Percentiles rank a stretch among this genome's conserved stretches.
phyloP scores from a whole-genome alignment of 257 asterid species.

The Lycium barbarum region DNA sequence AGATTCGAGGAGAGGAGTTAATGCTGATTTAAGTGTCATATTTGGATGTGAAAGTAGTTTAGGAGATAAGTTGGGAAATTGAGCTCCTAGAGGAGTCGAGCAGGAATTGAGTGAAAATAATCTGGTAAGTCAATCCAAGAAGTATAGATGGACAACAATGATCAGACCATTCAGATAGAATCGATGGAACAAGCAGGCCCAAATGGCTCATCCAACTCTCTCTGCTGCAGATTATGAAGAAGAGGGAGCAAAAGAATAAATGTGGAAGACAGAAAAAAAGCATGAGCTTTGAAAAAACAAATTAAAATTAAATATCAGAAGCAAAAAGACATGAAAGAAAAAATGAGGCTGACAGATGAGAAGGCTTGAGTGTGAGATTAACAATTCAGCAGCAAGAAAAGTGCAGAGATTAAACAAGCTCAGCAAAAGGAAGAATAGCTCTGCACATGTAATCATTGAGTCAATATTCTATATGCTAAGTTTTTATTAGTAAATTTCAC shows the following conservation, averaged over 20 bases:
- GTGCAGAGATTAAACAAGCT: not conserved
- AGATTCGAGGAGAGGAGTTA: not conserved
- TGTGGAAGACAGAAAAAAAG: not conserved
- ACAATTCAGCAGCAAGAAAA: not conserved
- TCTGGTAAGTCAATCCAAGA: not conserved
- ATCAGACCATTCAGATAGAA: not conserved
- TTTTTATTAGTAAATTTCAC: not conserved
- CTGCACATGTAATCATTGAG: not conserved
- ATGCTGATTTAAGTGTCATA: not conserved
- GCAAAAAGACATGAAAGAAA: not conserved
- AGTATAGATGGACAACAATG: slow-evolving; percentile 16
- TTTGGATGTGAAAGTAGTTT: not conserved
- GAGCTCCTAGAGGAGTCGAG: not conserved
- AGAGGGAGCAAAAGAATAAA: slow-evolving; percentile 12
- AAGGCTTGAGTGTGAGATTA: not conserved
- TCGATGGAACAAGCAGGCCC: not conserved
- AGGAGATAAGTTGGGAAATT: not conserved
- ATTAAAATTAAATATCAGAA: not conserved
- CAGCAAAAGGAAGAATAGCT: not conserved
- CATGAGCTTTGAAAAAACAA: not conserved
- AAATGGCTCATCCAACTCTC: not conserved
- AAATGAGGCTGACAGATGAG: not conserved
- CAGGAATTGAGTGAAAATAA: not conserved
- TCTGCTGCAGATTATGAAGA: not conserved
- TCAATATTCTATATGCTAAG: not conserved